Conservation (phyloP, 768 basidiomycete genomes). For the Boletus rufocinnamomeus region DNA sequence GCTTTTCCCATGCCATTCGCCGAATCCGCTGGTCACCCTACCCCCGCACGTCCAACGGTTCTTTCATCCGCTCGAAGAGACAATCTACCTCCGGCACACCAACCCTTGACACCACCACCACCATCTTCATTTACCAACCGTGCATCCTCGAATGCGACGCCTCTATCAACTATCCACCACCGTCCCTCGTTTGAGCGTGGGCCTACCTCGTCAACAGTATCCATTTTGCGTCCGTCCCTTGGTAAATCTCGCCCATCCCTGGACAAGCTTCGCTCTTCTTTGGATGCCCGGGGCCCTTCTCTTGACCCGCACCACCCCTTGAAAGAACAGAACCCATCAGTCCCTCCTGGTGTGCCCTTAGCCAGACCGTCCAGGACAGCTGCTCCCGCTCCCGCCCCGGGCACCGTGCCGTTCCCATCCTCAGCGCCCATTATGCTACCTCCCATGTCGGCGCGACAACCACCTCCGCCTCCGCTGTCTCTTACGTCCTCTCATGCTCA, state of each 20-base stretch:
- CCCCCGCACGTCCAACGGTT: constrained; percentile 16
- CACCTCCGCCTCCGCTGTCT: constrained; percentile 21
- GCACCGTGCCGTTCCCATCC: constrained; percentile 21
- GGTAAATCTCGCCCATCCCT: constrained; percentile 18
- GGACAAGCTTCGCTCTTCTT: constrained; percentile 19
- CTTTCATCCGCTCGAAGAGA: constrained; percentile 21
- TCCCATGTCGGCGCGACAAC: constrained; percentile 20
- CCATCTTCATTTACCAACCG: constrained; percentile 11
- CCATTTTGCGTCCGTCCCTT: constrained; percentile 18
- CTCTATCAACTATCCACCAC: constrained; percentile 8
- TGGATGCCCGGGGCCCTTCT: constrained; percentile 20
- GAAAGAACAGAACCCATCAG: constrained; percentile 1
- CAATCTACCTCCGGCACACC: neutral
- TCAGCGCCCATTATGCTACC: constrained; percentile 5
- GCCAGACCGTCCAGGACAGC: constrained; percentile 11
- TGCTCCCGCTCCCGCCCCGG: constrained; percentile 13
- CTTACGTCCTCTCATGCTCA: constrained; percentile 6
- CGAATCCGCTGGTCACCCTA: constrained; percentile 12
- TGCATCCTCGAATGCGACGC: constrained; percentile 13
- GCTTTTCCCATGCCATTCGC: constrained; percentile 14
- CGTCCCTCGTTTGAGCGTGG: constrained; percentile 21
- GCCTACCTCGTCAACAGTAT: constrained; percentile 18
- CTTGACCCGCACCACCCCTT: constrained; percentile 12
- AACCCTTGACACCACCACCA: constrained; percentile 11
- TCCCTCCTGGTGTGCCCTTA: neutral